These are phyloP conservation scores for Aspergillus ustus DNA, from an alignment of 2,329 filamentous ascomycete genomes.

Conservation along the genomic window DNA sequence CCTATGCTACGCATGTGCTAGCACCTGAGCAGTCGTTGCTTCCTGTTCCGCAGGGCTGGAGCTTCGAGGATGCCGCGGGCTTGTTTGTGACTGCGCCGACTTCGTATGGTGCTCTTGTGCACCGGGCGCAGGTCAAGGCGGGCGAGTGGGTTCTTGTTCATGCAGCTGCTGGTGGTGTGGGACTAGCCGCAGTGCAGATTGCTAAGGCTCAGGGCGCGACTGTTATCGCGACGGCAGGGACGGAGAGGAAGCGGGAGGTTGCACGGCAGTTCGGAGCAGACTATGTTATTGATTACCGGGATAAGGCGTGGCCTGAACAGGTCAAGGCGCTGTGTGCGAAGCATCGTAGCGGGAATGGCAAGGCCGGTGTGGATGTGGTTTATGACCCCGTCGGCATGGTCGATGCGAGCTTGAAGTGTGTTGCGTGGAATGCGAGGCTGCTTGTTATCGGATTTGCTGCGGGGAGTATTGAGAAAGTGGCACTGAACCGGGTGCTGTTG, in stretches of 20 bases:
- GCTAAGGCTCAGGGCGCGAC: constrained; percentile 90
- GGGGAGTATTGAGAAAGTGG: constrained; percentile 85
- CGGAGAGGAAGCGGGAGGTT: constrained; percentile 76
- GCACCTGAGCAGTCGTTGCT: constrained; percentile 70
- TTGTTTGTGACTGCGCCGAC: constrained; percentile 92
- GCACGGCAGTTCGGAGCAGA: constrained; percentile 84
- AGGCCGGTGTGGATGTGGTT: constrained; percentile 81
- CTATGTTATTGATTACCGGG: constrained; percentile 77
- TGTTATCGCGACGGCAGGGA: constrained; percentile 91
- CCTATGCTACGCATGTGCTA: constrained; percentile 77
- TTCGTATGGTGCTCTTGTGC: constrained; percentile 80
- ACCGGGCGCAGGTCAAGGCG: constrained; percentile 73
- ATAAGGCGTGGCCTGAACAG: constrained; percentile 67
- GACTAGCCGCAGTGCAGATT: constrained; percentile 87
- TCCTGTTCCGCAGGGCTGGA: constrained; percentile 80
- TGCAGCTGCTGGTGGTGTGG: constrained; percentile 89
- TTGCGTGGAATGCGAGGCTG: constrained; percentile 88
- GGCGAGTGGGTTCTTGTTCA: constrained; percentile 91
- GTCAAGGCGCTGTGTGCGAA: constrained; percentile 69
- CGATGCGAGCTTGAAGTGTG: constrained; percentile 85
- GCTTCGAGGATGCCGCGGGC: constrained; percentile 81
- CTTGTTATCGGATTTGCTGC: constrained; percentile 89
- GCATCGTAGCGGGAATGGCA: constrained; percentile 66
- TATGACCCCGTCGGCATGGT: constrained; percentile 94
- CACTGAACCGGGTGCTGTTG: constrained; percentile 86